Percentiles rank a stretch among this genome's conserved stretches.
Conservation (phyloP, 2,329 filamentous ascomycete genomes). For the Zopfia rhizophila region DNA sequence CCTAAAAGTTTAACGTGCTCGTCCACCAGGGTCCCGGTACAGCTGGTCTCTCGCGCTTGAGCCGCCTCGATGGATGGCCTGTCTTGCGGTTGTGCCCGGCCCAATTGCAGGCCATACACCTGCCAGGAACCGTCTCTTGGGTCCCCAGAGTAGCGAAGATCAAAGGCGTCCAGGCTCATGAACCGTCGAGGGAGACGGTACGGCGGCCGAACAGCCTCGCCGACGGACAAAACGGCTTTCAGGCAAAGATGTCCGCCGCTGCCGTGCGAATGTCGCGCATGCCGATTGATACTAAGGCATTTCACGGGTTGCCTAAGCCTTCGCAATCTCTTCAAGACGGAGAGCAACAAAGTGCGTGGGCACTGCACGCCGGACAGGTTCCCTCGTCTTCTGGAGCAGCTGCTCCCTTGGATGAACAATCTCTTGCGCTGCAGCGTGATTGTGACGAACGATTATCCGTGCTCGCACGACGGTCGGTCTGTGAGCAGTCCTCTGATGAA, state of each 20-base stretch:
- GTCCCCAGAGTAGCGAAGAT: constrained; percentile 23
- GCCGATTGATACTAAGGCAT: too few relatives aligned
- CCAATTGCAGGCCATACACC: constrained; percentile 37
- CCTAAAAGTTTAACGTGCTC: constrained; percentile 18
- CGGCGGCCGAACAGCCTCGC: constrained; percentile 10
- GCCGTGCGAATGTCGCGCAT: too few relatives aligned
- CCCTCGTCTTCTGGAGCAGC: neutral
- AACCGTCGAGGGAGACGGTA: constrained; percentile 13
- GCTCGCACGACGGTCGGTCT: constrained; percentile 21
- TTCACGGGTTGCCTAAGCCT: too few relatives aligned
- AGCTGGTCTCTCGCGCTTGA: constrained; percentile 39
- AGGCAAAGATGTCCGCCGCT: neutral
- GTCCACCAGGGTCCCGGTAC: constrained; percentile 22
- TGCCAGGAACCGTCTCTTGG: constrained; percentile 46
- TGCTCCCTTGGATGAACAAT: neutral
- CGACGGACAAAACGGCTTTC: constrained; percentile 6
- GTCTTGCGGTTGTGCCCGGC: constrained; percentile 46
- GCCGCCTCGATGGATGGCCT: constrained; percentile 40
- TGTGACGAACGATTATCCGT: constrained; percentile 38
- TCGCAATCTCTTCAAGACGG: too few relatives aligned
- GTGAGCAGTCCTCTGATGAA: constrained; percentile 6
- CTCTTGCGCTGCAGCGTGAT: constrained; percentile 18
- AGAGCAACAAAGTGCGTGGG: too few relatives aligned
- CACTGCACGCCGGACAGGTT: neutral
- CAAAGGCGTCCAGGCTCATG: constrained; percentile 6